Evolutionary conservation across 768 basidiomycete species (phyloP), one percentile per base, ranked within the genome.

Genomic region (Asterophora parasitica): DNA sequence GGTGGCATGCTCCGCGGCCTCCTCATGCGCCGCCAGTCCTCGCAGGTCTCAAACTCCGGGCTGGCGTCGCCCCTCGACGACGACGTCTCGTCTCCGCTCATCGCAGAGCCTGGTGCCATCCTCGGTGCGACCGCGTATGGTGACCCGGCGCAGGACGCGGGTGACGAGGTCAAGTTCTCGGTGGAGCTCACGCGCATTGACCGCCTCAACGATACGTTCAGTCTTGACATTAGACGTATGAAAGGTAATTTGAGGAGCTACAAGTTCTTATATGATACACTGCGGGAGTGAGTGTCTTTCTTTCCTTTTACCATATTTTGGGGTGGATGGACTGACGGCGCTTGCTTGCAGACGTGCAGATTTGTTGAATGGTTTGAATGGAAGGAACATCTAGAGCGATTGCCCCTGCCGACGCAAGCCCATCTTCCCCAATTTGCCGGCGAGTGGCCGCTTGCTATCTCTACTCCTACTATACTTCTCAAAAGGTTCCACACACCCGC

Each of bases 121-220:
- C 23, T 23, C 23, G 23, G 23, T 23, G 23, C 23, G 23, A 23
- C 23, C 6, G 39, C 42, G 1, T 58, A 92, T 54, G 90, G 91
- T 2, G 76, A 83, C 36, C 54, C 64, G 31, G 60, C 76, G 4
- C 78, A 85, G 49, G 94, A 97, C 59, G 74, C 79, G 31, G 87
- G 85, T 30, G 94, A 89, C 58, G 94, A 97, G 75, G 89, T 98
- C 48, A 82, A 88, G 48, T 95, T 97, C 70, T 88, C 85, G 4
- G 83, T 96, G 49, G 95, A 98, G 71, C 70, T 98, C 34, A 96
- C 94, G 16, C 75, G 83, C 53, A 72, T 98, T 49, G 83, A 85
- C 56, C 82, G 88, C 47, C 74, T 97, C 48, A 82, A 83, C 49
- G 85, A 83, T 51, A 88, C 91, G 27, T 92, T 88, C 61, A 85